Base-by-base conservation (phyloP, 148 eudicot species). In the Polygonum aviculare region DNA sequence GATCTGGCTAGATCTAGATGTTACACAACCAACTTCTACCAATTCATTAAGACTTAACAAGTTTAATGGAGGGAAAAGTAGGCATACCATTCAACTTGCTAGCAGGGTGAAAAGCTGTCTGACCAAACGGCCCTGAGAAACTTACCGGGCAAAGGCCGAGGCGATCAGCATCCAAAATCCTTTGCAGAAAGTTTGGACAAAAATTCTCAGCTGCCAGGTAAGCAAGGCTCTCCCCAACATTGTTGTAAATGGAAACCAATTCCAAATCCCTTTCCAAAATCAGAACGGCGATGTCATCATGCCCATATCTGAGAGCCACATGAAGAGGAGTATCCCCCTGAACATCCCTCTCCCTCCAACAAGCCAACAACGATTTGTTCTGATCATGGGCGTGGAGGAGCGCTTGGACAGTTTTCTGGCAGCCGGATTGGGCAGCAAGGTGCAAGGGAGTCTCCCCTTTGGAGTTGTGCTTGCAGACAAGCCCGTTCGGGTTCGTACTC, bases 321-420 rank as follows among this genome's bases (percentile, higher is more conserved):
- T 62, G 69, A 62, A 62, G 15, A 62, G 69, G 69, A 18, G 69
- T 62, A 38, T 62, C 69, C 10, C 69, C 69, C 15, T 22, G 69
- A 2, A 26, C 10, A 31, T 62, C 33, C 69, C 26, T 62, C 38
- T 62, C 38, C 15, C 36, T 31, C 69, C 69, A 62, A 5, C 69
- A 62, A 22, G 15, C 38, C 2, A 22, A 26, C 9, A 44, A 44
- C 2, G 47, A 44, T 22, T 4, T 62, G 22, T 62, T 7, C 11
- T 22, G 12, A 62, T 62, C 36, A 6, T 31, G 38, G 36, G 36
- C 36, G 0, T 62, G 4, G 38, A 62, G 36, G 69, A 62, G 11
- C 4, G 36, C 38, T 12, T 62, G 14, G 10, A 62, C 69, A 4
- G 69, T 62, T 31, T 22, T 0, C 5, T 5, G 1, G 38, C 22